Percentiles rank a stretch among this genome's conserved stretches.
Conservation (phyloP, 2,329 filamentous ascomycete species). For the Mycocentrospora acerina region DNA sequence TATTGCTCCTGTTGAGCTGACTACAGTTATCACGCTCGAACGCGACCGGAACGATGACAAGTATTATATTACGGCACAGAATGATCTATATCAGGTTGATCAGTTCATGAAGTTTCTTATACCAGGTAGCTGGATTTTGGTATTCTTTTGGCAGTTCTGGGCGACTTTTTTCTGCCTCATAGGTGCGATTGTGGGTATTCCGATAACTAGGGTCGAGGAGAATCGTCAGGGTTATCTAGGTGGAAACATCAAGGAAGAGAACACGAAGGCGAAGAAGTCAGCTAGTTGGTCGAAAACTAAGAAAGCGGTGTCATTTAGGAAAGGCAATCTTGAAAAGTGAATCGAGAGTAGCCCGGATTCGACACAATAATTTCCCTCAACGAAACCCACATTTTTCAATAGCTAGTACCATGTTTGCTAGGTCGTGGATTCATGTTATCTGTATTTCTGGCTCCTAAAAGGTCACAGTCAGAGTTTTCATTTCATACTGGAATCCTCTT, state of each 20-base stretch:
- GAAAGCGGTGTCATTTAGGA: too few species aligned
- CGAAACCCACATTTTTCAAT: too few species aligned
- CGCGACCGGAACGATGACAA: constrained; percentile 46
- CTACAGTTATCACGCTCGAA: constrained; percentile 66
- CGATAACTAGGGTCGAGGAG: constrained; percentile 43
- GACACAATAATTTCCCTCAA: too few species aligned
- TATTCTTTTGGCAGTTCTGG: constrained; percentile 65
- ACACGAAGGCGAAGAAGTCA: background rate
- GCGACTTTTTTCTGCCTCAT: constrained; percentile 66
- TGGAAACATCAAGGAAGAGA: constrained; percentile 9
- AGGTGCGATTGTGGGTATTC: constrained; percentile 55
- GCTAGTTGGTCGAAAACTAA: too few species aligned
- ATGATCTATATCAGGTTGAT: constrained; percentile 78
- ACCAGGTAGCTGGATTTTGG: constrained; percentile 57
- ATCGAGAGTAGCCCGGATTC: too few species aligned
- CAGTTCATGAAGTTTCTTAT: constrained; percentile 74
- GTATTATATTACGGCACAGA: constrained; percentile 75
- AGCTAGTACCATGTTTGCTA: too few species aligned
- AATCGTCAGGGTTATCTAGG: constrained; percentile 3
- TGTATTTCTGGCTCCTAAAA: too few species aligned
- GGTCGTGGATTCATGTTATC: too few species aligned
- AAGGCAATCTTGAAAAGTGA: too few species aligned
- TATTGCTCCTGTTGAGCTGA: constrained; percentile 65
- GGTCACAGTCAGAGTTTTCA: too few species aligned
- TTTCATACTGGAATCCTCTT: too few species aligned